These are phyloP conservation scores for Gamsiella multidivaricata DNA, from an alignment of 192 early-diverging fungal genomes.

Conservation along the genomic window DNA sequence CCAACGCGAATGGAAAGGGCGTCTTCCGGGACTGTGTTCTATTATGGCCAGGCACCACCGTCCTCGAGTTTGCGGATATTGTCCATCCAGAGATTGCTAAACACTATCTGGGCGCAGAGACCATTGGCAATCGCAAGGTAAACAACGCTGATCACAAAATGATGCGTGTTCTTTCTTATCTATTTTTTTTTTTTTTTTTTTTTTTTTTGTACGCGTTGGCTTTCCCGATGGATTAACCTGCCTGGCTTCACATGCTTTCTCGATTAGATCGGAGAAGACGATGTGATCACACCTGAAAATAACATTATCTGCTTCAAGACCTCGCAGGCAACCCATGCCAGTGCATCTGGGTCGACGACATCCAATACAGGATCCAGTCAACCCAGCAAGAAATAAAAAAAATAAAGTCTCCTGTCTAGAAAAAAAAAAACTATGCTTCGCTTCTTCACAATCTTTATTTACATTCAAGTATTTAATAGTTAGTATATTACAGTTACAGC, in stretches of 20 bases:
- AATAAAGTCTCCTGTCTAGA: no score
- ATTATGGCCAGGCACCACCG: conserved; percentile 76
- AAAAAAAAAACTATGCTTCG: no score
- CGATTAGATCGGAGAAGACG: conserved; percentile 70
- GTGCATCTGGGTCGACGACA: neutral
- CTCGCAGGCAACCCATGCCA: conserved; percentile 52
- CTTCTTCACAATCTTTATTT: no score
- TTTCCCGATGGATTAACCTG: no score
- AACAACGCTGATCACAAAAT: no score
- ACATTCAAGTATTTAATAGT: no score
- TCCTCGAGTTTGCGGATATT: conserved; percentile 78
- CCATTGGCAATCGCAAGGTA: conserved; percentile 79
- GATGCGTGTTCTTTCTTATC: no score
- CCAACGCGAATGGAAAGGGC: conserved; percentile 57
- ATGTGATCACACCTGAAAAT: conserved; percentile 65
- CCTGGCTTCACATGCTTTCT: no score
- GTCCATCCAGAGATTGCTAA: conserved; percentile 75
- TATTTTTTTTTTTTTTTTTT: neutral
- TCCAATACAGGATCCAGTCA: conserved; percentile 2
- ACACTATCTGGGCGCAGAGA: conserved; percentile 80
- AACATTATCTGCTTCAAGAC: conserved; percentile 77
- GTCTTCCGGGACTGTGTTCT: conserved; percentile 83
- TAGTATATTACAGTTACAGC: no score
- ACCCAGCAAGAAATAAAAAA: conserved; percentile 23
- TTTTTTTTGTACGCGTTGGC: neutral